These are phyloP conservation scores for Hygrocybe coccinea DNA, from an alignment of 768 basidiomycete genomes.

Conservation along the genomic window DNA sequence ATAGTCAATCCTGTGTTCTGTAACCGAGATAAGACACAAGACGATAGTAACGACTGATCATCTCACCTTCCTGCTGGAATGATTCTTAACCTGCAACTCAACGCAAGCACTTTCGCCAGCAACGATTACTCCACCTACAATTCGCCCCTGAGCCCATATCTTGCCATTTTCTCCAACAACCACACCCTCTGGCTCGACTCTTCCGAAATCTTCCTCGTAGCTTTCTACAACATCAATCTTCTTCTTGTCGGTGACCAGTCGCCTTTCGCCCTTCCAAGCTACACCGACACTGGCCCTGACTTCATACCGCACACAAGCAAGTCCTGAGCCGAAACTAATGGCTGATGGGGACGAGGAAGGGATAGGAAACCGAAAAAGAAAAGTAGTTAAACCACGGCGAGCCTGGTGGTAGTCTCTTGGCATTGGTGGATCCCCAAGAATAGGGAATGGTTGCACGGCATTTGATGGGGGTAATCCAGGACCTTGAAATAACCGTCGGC, in stretches of 20 bases:
- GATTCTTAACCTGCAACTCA: slow-evolving; percentile 77
- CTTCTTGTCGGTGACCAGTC: slow-evolving; percentile 58
- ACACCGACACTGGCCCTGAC: slow-evolving; percentile 68
- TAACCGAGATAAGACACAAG: not conserved
- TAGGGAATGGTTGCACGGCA: slow-evolving; percentile 63
- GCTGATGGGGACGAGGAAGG: slow-evolving; percentile 65
- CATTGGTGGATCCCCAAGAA: slow-evolving; percentile 53
- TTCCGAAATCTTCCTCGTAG: slow-evolving; percentile 34
- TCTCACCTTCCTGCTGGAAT: slow-evolving; percentile 69
- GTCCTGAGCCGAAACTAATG: slow-evolving; percentile 62
- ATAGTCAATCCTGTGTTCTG: slow-evolving; percentile 68
- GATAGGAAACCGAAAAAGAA: slow-evolving; percentile 73
- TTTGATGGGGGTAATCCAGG: slow-evolving; percentile 80
- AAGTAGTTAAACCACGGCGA: slow-evolving; percentile 70
- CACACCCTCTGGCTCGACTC: slow-evolving; percentile 50
- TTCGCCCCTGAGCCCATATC: slow-evolving; percentile 66
- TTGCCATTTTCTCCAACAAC: slow-evolving; percentile 75
- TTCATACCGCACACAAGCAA: slow-evolving; percentile 69
- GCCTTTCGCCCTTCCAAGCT: slow-evolving; percentile 68
- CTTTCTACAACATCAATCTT: slow-evolving; percentile 64
- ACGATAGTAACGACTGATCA: slow-evolving; percentile 12
- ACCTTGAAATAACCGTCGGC: slow-evolving; percentile 70
- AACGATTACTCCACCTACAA: slow-evolving; percentile 59
- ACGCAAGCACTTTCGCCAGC: slow-evolving; percentile 69
- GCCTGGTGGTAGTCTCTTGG: slow-evolving; percentile 67